Evolutionary conservation across 129 eudicot genomes (phyloP).

Genomic region (Dittrichia graveolens): DNA sequence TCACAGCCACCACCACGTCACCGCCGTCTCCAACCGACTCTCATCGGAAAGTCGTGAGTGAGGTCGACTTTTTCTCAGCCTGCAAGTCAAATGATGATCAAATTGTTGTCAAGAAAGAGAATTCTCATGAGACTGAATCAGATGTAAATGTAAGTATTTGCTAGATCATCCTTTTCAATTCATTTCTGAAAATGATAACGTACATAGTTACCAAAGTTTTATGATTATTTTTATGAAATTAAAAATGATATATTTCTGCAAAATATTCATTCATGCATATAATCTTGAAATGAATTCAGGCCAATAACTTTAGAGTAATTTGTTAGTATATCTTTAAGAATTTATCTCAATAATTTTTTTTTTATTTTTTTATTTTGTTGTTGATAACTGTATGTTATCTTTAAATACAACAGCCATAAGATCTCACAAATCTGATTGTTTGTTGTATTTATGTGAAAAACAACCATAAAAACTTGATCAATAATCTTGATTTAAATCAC

Average conservation of each 20-base stretch:
- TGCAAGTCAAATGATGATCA: constrained; percentile 33
- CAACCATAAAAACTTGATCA: no score
- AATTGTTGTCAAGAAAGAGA: constrained; percentile 57
- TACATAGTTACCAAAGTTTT: neutral
- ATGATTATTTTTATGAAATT: neutral
- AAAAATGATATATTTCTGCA: no score
- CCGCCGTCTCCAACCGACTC: constrained; percentile 17
- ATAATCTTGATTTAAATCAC: no score
- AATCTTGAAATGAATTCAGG: no score
- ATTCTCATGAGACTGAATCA: constrained; percentile 30
- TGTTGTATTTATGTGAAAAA: neutral
- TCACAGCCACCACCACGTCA: constrained; percentile 5
- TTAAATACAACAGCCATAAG: no score
- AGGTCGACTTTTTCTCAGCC: constrained; percentile 72
- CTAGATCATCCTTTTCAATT: neutral
- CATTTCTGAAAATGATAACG: neutral
- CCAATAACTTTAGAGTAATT: no score
- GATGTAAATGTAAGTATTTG: constrained; percentile 67
- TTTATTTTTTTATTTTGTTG: no score
- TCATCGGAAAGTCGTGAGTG: constrained; percentile 39
- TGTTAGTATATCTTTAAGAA: no score
- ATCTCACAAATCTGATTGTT: constrained; percentile 5
- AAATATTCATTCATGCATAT: no score
- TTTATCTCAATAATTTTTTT: no score
- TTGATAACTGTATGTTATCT: no score